A percentile compares a stretch with the other conserved stretches of the same genome.
Conservation (phyloP, 2,329 filamentous ascomycete species). For the Neofusicoccum kwambonambiense region DNA sequence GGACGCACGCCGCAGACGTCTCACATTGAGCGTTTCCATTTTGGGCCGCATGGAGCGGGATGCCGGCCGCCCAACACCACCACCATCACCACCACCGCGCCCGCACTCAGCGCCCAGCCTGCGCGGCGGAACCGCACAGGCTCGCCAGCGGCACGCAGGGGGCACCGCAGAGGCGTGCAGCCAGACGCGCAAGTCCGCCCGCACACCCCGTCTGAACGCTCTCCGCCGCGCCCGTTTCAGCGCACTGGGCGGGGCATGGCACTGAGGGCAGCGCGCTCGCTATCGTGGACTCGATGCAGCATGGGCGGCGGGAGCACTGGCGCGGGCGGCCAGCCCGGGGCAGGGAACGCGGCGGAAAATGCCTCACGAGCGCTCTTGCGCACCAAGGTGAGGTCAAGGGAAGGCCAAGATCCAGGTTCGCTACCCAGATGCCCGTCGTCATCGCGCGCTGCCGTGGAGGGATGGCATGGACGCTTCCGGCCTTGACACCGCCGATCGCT, state of each 20-base stretch:
- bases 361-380: not conserved
- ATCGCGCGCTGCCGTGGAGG: conserved; percentile 3
- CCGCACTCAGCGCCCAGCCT: not conserved
- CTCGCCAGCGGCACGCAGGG: not conserved
- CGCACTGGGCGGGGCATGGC: conserved; percentile 14
- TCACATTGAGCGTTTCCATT: conserved; percentile 3
- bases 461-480: conserved; percentile 9
- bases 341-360: conserved; percentile 15
- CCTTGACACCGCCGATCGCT: conserved; percentile 10
- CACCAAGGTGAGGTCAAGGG: not conserved
- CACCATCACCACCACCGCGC: not conserved
- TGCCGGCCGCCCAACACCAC: not conserved
- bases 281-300: conserved; percentile 9
- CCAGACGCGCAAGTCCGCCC: conserved; percentile 9
- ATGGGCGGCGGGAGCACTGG: conserved; percentile 15
- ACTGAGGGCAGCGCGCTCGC: not conserved
- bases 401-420: conserved; percentile 9
- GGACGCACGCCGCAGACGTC: not conserved
- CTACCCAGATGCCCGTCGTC: conserved; percentile 8
- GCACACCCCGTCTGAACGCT: not conserved
- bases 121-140: conserved; percentile 11
- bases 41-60: conserved; percentile 6
- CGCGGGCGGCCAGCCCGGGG: not conserved
- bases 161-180: not conserved
- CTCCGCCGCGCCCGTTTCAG: conserved; percentile 14